Percentiles rank a stretch among this genome's conserved stretches.
These are phyloP conservation scores for Rubus idaeus DNA, from an alignment of 306 rosid genomes.

Conservation along the genomic window DNA sequence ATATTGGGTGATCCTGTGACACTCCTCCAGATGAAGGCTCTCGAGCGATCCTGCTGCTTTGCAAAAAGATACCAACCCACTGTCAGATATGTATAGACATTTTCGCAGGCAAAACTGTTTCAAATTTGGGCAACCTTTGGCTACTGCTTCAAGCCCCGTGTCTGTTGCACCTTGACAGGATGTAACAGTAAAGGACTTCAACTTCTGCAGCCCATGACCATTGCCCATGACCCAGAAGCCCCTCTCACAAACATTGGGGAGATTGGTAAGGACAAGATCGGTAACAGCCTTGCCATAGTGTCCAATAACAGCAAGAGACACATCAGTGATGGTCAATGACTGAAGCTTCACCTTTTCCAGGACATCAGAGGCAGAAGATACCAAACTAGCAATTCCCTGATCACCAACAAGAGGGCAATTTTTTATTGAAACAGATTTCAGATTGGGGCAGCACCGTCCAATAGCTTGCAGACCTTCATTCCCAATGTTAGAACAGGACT, in stretches of 20 bases:
- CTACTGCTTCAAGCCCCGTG: constrained; percentile 67
- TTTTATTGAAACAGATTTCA: constrained; percentile 61
- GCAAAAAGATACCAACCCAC: constrained; percentile 69
- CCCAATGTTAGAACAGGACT: constrained; percentile 75
- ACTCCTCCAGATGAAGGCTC: constrained; percentile 84
- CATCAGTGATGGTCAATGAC: constrained; percentile 67
- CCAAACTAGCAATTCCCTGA: constrained; percentile 67
- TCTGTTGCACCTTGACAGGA: constrained; percentile 78
- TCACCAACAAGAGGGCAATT: constrained; percentile 69
- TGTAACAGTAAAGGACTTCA: constrained; percentile 61
- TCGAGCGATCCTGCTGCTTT: constrained; percentile 68
- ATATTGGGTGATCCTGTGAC: constrained; percentile 83
- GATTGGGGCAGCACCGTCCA: constrained; percentile 65
- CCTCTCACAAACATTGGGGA: constrained; percentile 65
- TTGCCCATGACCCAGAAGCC: constrained; percentile 96
- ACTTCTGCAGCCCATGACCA: constrained; percentile 80
- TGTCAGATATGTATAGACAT: constrained; percentile 69
- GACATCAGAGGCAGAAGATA: constrained; percentile 54
- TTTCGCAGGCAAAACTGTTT: constrained; percentile 53
- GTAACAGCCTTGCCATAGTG: constrained; percentile 73
- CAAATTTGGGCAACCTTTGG: constrained; percentile 87
- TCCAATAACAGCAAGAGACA: constrained; percentile 90
- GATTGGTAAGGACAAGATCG: constrained; percentile 60
- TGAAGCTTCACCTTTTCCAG: constrained; percentile 74
- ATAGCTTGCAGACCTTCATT: constrained; percentile 75